These are phyloP conservation scores for Ophiostoma quercus DNA, from an alignment of 2,329 filamentous ascomycete genomes.

Conservation along the genomic window DNA sequence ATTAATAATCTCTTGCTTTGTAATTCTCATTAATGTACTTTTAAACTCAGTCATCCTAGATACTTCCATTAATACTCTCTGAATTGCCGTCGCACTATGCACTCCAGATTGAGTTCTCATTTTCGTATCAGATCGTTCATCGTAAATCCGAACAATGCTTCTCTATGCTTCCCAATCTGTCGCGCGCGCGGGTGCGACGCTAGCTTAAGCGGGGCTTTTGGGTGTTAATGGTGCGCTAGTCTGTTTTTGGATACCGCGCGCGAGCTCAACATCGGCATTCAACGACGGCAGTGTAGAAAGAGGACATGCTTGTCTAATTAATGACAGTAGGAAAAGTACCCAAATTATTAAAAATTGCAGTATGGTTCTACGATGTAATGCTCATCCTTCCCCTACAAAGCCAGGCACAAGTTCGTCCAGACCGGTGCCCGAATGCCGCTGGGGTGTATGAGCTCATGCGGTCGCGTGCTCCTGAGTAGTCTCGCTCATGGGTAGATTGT, in stretches of 20 bases:
- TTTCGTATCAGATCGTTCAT: not conserved
- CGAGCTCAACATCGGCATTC: not conserved
- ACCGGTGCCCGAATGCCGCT: too few relatives aligned
- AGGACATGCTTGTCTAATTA: not conserved
- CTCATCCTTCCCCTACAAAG: too few relatives aligned
- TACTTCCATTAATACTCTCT: not conserved
- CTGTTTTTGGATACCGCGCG: not conserved
- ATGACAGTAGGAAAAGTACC: too few relatives aligned
- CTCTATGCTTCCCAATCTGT: not conserved
- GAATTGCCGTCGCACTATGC: not conserved
- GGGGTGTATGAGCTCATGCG: too few relatives aligned
- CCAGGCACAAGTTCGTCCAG: too few relatives aligned
- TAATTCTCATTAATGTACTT: not conserved
- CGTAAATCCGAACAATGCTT: too few relatives aligned
- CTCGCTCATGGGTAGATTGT: too few relatives aligned
- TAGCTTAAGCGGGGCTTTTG: not conserved
- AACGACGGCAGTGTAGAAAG: not conserved
- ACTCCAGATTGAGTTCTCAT: not conserved
- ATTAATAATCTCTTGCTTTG: not conserved
- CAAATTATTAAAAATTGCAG: too few relatives aligned
- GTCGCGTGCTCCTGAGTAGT: too few relatives aligned
- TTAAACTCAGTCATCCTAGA: too few relatives aligned
- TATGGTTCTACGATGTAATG: too few relatives aligned
- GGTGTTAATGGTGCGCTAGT: not conserved
- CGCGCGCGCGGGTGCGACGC: not conserved